phyloP scores from a whole-genome alignment of 2,329 filamentous ascomycete species.

The Cryphonectria parasitica region DNA sequence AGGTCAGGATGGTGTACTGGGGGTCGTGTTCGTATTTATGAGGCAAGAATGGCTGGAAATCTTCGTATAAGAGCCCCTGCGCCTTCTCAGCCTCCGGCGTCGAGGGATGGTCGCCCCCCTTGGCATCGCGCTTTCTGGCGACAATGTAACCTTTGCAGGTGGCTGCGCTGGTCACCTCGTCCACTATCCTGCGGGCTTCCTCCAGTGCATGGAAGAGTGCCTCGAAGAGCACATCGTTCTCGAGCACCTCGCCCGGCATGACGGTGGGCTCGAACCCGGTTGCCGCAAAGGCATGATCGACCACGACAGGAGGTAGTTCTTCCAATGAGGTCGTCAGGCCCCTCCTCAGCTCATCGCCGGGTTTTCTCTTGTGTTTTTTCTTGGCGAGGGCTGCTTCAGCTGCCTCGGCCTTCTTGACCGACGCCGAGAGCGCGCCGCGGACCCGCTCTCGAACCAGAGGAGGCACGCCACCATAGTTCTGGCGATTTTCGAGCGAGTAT shows the following conservation, averaged over 20 bases:
- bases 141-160: constrained; percentile 84
- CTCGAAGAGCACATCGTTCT: constrained; percentile 65
- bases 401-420: constrained; percentile 61
- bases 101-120: constrained; percentile 33
- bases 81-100: constrained; percentile 42
- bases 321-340: constrained; percentile 82
- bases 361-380: constrained; percentile 75
- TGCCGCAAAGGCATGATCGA: constrained; percentile 81
- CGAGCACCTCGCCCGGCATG: constrained; percentile 71
- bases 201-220: constrained; percentile 69
- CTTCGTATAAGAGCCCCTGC: constrained; percentile 75
- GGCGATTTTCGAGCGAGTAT: constrained; percentile 80
- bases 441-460: constrained; percentile 75
- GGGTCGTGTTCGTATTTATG: constrained; percentile 74
- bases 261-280: constrained; percentile 70
- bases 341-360: constrained; percentile 75
- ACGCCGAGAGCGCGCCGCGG: constrained; percentile 68
- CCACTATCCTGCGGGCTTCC: constrained; percentile 71
- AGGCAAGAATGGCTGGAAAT: constrained; percentile 92
- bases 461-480: constrained; percentile 80
- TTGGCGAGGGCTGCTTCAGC: constrained; percentile 47
- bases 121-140: constrained; percentile 61
- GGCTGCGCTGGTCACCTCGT: constrained; percentile 68
- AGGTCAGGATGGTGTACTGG: constrained; percentile 70
- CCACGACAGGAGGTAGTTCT: constrained; percentile 83